Percentiles rank a stretch among this genome's conserved stretches.
Evolutionary conservation across 148 eudicot species (phyloP).

Genomic region (Nepenthes mirabilis): DNA sequence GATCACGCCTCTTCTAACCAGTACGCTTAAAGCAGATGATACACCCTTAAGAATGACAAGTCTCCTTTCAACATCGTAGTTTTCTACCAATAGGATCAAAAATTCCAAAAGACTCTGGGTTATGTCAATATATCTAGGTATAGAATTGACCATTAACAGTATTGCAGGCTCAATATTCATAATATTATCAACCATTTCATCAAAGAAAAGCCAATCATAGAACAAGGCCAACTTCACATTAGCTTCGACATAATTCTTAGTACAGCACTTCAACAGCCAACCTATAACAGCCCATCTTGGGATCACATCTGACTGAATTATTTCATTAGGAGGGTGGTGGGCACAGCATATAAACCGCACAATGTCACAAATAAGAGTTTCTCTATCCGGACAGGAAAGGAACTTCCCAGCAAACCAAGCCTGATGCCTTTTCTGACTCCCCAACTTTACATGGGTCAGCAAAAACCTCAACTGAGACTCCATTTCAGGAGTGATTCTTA

Average conservation of each 20-base stretch:
- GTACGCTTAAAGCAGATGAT: slow-evolving; percentile 34
- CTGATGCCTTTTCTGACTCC: slow-evolving; percentile 65
- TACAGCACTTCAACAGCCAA: slow-evolving; percentile 54
- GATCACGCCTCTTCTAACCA: slow-evolving; percentile 57
- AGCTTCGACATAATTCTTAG: slow-evolving; percentile 55
- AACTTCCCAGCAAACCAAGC: slow-evolving; percentile 70
- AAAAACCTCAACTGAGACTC: slow-evolving; percentile 69
- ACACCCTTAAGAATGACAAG: slow-evolving; percentile 35
- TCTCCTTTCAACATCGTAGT: slow-evolving; percentile 65
- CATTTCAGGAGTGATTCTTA: slow-evolving; percentile 69
- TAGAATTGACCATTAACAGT: slow-evolving; percentile 61
- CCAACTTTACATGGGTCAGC: slow-evolving; percentile 66
- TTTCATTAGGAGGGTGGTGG: slow-evolving; percentile 75
- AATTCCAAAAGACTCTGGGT: slow-evolving; percentile 74
- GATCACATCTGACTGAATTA: slow-evolving; percentile 51
- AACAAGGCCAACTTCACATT: slow-evolving; percentile 68
- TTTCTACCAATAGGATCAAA: slow-evolving; percentile 49
- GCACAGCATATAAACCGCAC: slow-evolving; percentile 79
- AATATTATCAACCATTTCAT: slow-evolving; percentile 51
- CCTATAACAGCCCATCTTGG: slow-evolving; percentile 96
- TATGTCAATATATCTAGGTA: slow-evolving; percentile 54
- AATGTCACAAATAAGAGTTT: slow-evolving; percentile 50
- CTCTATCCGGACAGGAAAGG: slow-evolving; percentile 47
- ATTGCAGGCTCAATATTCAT: slow-evolving; percentile 89
- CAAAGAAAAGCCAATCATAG: slow-evolving; percentile 93